Evolutionary conservation across 805 yeast species (phyloP), one percentile per base, ranked within the genome.

Genomic region (Vanderwaltozyma polyspora): DNA sequence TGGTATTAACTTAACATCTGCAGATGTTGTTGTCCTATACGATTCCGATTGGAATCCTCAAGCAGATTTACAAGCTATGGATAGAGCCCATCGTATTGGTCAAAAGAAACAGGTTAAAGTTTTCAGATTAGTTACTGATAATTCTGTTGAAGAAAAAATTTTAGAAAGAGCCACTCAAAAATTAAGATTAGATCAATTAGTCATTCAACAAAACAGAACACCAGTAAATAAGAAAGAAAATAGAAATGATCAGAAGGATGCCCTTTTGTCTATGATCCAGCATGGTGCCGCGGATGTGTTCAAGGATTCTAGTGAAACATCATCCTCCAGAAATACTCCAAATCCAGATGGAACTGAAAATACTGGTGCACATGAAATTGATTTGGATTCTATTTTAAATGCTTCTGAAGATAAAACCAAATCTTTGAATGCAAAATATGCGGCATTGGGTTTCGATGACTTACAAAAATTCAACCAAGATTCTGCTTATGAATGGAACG

Each of bases 31-130:
- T 31, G 70, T 81, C 3, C 57, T 81, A 29, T 81, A 66, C 51
- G 93, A 81, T 58, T 77, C 86, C 3, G 93, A 81, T 55, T 81
- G 93, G 93, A 81, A 81, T 45, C 93, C 93, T 1, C 93, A 81
- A 51, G 91, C 89, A 4, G 93, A 81, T 66, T 67, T 81, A 44
- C 93, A 81, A 57, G 89, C 89, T 1, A 81, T 81, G 91, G 93
- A 81, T 53, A 70, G 93, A 63, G 91, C 91, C 0, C 93, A 81
- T 57, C 71, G 93, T 66, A 81, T 81, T 51, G 93, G 93, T 6
- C 93, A 81, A 55, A 81, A 79, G 29, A 81, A 80, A 45, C 93
- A 81, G 54, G 93, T 81, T 19, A 76, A 72, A 49, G 91, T 81
- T 3, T 81, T 74, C 50, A 65, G 93, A 59, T 72, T 81, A 42